These are phyloP conservation scores for Kurtzmaniella fragi DNA, from an alignment of 805 yeast genomes.

Conservation along the genomic window DNA sequence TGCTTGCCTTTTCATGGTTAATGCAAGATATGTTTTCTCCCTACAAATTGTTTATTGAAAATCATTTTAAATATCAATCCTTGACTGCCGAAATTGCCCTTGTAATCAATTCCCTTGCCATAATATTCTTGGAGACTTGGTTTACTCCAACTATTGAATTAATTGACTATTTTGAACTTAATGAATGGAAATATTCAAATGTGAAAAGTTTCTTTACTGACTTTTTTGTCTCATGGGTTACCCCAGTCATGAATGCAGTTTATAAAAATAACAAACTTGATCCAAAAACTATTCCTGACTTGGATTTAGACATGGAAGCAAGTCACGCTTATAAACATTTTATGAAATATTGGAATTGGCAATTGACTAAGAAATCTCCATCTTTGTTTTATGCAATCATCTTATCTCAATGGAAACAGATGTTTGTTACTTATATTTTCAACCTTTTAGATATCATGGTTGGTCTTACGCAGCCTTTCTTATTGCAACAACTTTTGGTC, in stretches of 20 bases:
- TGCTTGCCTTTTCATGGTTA: slow-evolving; percentile 7
- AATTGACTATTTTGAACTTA: slow-evolving; percentile 12
- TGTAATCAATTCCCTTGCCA: slow-evolving; percentile 11
- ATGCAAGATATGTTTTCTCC: slow-evolving; percentile 16
- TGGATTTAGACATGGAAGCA: background rate
- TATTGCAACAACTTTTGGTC: slow-evolving; percentile 23
- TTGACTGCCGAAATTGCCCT: slow-evolving; percentile 11
- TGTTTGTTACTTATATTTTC: slow-evolving; percentile 4
- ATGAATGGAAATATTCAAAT: slow-evolving; percentile 6
- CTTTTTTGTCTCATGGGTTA: slow-evolving; percentile 11
- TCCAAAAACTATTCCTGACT: slow-evolving; percentile 8
- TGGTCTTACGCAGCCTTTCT: slow-evolving; percentile 23
- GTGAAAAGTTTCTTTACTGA: slow-evolving; percentile 9
- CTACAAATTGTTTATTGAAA: slow-evolving; percentile 11
- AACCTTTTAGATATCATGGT: slow-evolving; percentile 19
- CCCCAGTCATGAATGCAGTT: slow-evolving; percentile 10
- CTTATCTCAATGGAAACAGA: background rate
- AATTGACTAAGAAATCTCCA: background rate
- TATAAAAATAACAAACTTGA: slow-evolving; percentile 9
- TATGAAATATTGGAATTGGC: background rate
- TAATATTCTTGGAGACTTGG: slow-evolving; percentile 12
- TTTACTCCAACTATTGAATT: slow-evolving; percentile 17
- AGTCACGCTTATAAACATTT: background rate
- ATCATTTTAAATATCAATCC: background rate
- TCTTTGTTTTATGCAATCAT: background rate